Evolutionary conservation across 257 asterid genomes (phyloP).

Genomic region (Gentiana macrophylla): DNA sequence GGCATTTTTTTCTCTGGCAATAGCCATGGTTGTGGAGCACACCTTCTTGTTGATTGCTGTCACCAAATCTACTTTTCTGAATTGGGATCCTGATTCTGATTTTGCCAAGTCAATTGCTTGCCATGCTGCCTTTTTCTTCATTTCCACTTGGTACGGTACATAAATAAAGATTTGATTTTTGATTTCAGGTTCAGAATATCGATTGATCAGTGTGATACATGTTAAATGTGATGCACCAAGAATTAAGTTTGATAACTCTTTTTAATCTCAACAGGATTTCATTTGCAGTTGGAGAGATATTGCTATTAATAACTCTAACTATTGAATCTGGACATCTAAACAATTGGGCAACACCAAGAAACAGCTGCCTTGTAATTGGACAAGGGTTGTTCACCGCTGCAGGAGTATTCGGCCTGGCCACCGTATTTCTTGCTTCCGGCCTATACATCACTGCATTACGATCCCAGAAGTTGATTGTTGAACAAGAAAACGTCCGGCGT

Average conservation of each 20-base stretch:
- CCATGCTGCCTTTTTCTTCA: constrained; percentile 75
- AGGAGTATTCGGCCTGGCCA: constrained; percentile 58
- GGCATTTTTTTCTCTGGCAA: constrained; percentile 59
- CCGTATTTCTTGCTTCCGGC: constrained; percentile 63
- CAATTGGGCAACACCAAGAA: constrained; percentile 46
- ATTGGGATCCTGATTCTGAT: constrained; percentile 49
- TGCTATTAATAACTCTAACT: constrained; percentile 62
- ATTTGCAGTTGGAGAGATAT: constrained; percentile 74
- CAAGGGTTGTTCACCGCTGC: constrained; percentile 72
- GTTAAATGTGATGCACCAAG: too few species aligned
- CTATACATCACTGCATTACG: constrained; percentile 54
- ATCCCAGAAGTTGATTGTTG: constrained; percentile 25
- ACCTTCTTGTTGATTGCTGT: constrained; percentile 50
- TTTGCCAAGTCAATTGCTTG: constrained; percentile 38
- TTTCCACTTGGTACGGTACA: constrained; percentile 54
- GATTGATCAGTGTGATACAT: not conserved
- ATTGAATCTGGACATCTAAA: constrained; percentile 85
- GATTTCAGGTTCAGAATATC: too few species aligned
- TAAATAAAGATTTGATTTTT: too few species aligned
- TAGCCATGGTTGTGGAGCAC: constrained; percentile 67
- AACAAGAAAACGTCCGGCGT: constrained; percentile 29
- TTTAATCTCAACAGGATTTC: constrained; percentile 33
- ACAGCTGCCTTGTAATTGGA: constrained; percentile 38
- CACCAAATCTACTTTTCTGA: constrained; percentile 27
- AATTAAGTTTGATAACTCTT: not conserved